phyloP scores from a whole-genome alignment of 345 rosid genomes.

The Gossypium sturtianum region DNA sequence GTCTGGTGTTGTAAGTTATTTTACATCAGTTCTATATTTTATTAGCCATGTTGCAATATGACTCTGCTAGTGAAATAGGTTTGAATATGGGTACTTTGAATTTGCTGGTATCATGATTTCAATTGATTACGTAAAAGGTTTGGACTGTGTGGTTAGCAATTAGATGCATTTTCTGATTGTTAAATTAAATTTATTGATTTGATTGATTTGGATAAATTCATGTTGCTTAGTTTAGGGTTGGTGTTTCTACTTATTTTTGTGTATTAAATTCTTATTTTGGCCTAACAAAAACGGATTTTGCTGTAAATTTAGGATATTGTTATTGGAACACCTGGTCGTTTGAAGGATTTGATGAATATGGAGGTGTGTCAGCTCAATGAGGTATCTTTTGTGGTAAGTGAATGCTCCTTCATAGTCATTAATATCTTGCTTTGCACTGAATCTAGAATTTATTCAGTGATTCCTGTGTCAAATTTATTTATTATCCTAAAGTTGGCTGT shows the following conservation, averaged over 20 bases:
- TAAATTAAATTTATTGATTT: not conserved
- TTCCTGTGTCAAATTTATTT: not conserved
- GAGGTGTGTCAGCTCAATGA: conserved; percentile 63
- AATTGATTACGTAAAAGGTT: not conserved
- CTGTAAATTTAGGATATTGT: conserved; percentile 61
- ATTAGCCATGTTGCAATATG: not conserved
- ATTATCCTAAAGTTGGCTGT: not conserved
- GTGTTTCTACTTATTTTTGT: not conserved
- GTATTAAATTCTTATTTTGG: not conserved
- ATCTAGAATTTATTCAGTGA: not conserved
- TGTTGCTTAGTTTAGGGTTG: not conserved
- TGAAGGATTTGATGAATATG: conserved; percentile 87
- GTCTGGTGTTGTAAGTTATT: conserved; percentile 66
- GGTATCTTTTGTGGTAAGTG: conserved; percentile 86
- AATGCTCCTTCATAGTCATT: conserved; percentile 3
- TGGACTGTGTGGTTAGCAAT: not conserved
- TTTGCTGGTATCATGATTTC: not conserved
- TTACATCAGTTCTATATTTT: conserved; percentile 11
- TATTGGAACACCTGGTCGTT: conserved; percentile 97
- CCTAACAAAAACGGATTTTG: not conserved
- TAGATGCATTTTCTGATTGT: not conserved
- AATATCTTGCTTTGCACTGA: not conserved
- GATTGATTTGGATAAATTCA: not conserved
- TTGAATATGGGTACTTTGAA: not conserved
- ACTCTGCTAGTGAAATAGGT: not conserved